Evolutionary conservation across 1,284 basidiomycete genomes (phyloP).

Genomic region (Uromyces viciae-fabae): DNA sequence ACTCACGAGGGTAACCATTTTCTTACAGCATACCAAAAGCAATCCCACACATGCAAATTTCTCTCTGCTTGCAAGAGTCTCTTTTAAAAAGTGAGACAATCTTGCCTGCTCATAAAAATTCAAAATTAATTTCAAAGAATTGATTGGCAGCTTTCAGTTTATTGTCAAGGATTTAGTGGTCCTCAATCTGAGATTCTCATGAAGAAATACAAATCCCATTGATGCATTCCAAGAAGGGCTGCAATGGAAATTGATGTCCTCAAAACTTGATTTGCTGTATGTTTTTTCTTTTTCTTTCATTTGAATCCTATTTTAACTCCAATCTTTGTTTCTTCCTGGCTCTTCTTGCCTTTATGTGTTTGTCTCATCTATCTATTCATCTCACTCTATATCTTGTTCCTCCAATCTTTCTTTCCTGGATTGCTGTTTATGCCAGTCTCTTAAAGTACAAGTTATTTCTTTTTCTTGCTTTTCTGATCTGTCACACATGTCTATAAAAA

Average conservation of each 20-base stretch:
- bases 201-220: constrained; percentile 17
- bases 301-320: background rate
- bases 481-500: too few relatives aligned
- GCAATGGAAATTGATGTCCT: constrained; percentile 7
- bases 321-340: background rate
- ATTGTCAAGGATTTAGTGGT: background rate
- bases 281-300: background rate
- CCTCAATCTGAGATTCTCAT: background rate
- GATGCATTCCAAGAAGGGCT: background rate
- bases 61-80: background rate
- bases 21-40: background rate
- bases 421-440: too few relatives aligned
- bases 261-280: background rate
- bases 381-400: too few relatives aligned
- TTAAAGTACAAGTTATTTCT: too few relatives aligned
- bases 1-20: background rate
- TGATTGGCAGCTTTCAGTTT: background rate
- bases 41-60: background rate
- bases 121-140: background rate
- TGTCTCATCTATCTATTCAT: too few relatives aligned
- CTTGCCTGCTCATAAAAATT: background rate
- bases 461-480: background rate
- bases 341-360: background rate
- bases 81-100: background rate
- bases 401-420: too few relatives aligned